These are phyloP conservation scores for Tephrocybe sp. DNA, from an alignment of 768 basidiomycete genomes.

Conservation along the genomic window DNA sequence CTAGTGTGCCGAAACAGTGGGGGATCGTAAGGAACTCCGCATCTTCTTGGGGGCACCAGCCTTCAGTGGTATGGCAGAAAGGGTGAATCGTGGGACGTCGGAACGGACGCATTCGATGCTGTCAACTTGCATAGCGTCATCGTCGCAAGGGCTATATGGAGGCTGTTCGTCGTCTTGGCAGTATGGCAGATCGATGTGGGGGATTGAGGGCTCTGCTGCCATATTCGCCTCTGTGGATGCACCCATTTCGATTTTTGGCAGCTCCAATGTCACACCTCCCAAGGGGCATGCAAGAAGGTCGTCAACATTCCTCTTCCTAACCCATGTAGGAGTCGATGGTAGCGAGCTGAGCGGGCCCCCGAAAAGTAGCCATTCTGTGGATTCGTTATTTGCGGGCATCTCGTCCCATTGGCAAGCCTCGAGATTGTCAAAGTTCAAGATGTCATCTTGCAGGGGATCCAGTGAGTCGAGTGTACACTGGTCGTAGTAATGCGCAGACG, in stretches of 20 bases:
- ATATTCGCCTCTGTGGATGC: background rate
- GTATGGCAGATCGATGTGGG: background rate
- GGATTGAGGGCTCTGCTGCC: background rate
- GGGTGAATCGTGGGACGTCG: background rate
- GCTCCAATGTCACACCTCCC: slow-evolving; percentile 1
- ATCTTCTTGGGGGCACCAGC: background rate
- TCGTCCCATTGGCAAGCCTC: background rate
- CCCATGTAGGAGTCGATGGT: background rate
- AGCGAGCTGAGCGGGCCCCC: slow-evolving; percentile 6
- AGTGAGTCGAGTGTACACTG: background rate
- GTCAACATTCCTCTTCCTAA: background rate
- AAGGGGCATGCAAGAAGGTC: slow-evolving; percentile 4
- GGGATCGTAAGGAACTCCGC: background rate
- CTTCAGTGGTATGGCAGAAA: background rate
- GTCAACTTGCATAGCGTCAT: background rate
- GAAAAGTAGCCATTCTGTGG: slow-evolving; percentile 2
- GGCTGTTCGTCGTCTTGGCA: too few species aligned
- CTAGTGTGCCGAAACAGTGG: background rate
- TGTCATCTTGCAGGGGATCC: slow-evolving; percentile 5
- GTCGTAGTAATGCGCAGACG: background rate
- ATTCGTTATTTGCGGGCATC: background rate
- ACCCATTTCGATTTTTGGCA: background rate
- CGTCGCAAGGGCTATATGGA: too few species aligned
- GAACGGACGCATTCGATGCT: background rate
- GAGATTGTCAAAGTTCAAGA: slow-evolving; percentile 1